Evolutionary conservation across 306 rosid species (phyloP), one percentile per base, ranked within the genome.

Genomic region (Trifolium repens): DNA sequence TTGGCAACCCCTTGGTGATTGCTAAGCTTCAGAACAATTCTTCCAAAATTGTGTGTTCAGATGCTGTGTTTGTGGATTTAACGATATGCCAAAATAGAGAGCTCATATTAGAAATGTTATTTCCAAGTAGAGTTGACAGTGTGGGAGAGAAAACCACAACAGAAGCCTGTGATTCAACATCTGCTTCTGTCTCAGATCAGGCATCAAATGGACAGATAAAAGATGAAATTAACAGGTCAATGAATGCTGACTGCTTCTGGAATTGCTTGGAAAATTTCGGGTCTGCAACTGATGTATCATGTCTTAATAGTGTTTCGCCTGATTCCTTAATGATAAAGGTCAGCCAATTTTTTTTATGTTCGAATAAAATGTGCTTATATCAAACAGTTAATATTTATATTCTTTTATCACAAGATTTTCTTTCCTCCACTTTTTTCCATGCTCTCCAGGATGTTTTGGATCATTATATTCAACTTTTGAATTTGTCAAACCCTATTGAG

Each of bases 1-100:
- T 85, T 53, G 83, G 50, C 49, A 85, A 91, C 80, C 83, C 90
- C 44, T 75, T 91, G 78, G 88, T 88, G 2, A 67, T 85, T 76
- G 89, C 75, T 22, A 60, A 72, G 53, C 67, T 80, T 35, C 34
- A 67, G 34, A 37, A 67, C 16, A 63, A 57, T 54, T 37, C 68
- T 47, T 12, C 78, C 2, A 39, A 78, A 26, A n/a, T 40, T 15
- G 5, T 16, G 2, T 80, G 85, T 40, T 67, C 78, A 39, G 85
- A 85, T 77, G 89, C 84, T 1, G 60, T 84, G 30, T 40, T 19
- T 71, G 71, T 87, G 9, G 85, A 91, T 80, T 73, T 84, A 67
- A 80, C 1, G 10, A 39, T 9, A 43, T 67, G 44, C 46, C 76
- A 8, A 59, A 8, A 61, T 37, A 79, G 52, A 46, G 78, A 77